Base-by-base conservation (phyloP, 352 stramenopile species). In the Globisporangium rhizosaccharum region DNA sequence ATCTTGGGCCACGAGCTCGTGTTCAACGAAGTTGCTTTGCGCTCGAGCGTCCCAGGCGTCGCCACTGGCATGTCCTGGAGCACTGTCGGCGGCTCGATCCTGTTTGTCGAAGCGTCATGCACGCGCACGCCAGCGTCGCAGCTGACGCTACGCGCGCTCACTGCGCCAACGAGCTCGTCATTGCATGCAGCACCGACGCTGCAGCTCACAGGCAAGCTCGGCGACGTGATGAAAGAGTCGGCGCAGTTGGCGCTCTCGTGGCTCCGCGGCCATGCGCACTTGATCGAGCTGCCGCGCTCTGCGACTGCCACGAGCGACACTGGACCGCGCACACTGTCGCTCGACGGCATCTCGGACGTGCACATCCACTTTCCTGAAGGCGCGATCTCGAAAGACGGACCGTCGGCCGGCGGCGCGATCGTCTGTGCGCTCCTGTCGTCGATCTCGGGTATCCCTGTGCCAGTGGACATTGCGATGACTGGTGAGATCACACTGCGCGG, bases 171-270 rank as follows among this genome's bases (percentile, higher is more conserved):
- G 11, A 61, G 50, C 26, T 59, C 66, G 28, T 66, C 64, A 12
- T 59, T 57, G 14, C 65, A 66, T 17, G 30, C 61, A 17, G 33
- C 70, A 1, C 79, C 79, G 33, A 73, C 58, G 0, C 56, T 92
- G 23, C 76, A 90, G 55, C 67, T 92, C 18, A 92, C 80, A 30
- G 82, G 82, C 12, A 91, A 87, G 39, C 66, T 92, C 8, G 79
- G 82, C n/a, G 79, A 96, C 45, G 85, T 94, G 26, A 96, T 96
- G 87, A 94, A 96, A 53, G 87, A 96, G 53, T 96, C 85, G 20
- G 84, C 85, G 4, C 76, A 91, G 36, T 78, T 96, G 30, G 87
- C 85, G 23, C 68, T 96, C 30, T 90, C 81, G 49, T 96, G 85
- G 85, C 62, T 96, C 50, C 75, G 84, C 17, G 78, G 73, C 10